Evolutionary conservation across 352 stramenopile genomes (phyloP).

Genomic region (Globisporangium mamillatum): DNA sequence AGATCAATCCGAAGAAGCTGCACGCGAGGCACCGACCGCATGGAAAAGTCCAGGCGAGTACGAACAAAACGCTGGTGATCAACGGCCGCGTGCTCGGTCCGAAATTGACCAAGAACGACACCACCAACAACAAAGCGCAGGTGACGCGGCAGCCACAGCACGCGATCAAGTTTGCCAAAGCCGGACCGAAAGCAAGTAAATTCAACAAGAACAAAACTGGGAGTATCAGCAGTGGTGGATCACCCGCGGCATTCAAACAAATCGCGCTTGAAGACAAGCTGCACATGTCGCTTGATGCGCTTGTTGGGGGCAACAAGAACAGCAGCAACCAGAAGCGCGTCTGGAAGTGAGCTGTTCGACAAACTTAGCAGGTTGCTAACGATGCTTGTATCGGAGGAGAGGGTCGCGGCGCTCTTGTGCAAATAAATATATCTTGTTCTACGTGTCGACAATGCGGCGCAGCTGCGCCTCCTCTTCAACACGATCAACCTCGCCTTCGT

Average conservation of each 20-base stretch:
- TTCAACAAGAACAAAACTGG: neutral
- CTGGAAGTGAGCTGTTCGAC: constrained; percentile 11
- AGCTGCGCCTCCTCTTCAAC: neutral
- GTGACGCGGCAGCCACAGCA: constrained; percentile 24
- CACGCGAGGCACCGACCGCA: constrained; percentile 42
- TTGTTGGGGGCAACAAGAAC: constrained; percentile 27
- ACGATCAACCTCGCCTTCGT: neutral
- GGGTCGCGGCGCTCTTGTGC: constrained; percentile 1
- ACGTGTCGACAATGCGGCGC: constrained; percentile 6
- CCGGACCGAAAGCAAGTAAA: neutral
- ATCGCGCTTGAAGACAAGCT: constrained; percentile 66
- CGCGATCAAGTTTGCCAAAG: constrained; percentile 21
- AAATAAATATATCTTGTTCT: constrained; percentile 19
- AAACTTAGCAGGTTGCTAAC: too few relatives aligned
- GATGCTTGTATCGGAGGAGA: neutral
- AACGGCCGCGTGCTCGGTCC: constrained; percentile 66
- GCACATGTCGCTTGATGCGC: constrained; percentile 58
- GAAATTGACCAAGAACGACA: constrained; percentile 25
- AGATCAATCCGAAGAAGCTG: constrained; percentile 45
- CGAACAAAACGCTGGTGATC: constrained; percentile 43
- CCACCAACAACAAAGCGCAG: constrained; percentile 28
- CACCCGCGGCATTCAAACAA: constrained; percentile 10
- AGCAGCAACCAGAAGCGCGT: constrained; percentile 23
- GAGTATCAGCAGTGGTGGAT: constrained; percentile 1
- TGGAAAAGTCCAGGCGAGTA: constrained; percentile 38